A percentile compares a stretch with the other conserved stretches of the same genome.
Conservation (phyloP, 2,329 filamentous ascomycete genomes). For the Alternaria novae-zelandiae region DNA sequence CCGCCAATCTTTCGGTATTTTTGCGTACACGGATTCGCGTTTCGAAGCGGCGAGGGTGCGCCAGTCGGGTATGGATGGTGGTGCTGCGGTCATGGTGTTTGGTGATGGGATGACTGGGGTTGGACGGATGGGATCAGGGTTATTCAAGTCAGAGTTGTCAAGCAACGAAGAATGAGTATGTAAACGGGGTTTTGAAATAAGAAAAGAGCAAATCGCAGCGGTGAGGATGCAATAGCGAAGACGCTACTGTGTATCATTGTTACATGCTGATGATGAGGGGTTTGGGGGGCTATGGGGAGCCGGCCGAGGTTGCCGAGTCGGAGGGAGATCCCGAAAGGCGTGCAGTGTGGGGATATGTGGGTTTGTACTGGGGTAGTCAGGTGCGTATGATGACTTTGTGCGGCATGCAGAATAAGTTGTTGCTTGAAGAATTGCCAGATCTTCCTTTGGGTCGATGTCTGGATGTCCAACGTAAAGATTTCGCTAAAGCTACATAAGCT, state of each 20-base stretch:
- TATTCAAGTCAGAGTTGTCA: background rate
- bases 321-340: background rate
- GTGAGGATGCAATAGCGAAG: background rate
- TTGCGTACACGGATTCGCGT: conserved; percentile 28
- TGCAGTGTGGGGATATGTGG: conserved; percentile 3
- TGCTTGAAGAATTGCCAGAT: background rate
- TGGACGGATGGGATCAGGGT: background rate
- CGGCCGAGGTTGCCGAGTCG: conserved; percentile 13
- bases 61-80: conserved; percentile 35
- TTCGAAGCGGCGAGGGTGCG: conserved; percentile 38
- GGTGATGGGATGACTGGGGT: background rate
- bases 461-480: background rate
- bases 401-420: background rate
- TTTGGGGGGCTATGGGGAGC: conserved; percentile 10
- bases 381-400: background rate
- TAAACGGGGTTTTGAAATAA: background rate
- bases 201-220: background rate
- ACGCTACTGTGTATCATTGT: background rate
- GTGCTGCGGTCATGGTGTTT: conserved; percentile 13
- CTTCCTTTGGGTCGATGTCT: background rate
- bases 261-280: conserved; percentile 1
- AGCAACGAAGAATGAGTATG: background rate
- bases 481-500: background rate
- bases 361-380: background rate
- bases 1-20: conserved; percentile 44